Evolutionary conservation across 2,329 filamentous ascomycete genomes (phyloP).

Genomic region (Geosmithia morbida): DNA sequence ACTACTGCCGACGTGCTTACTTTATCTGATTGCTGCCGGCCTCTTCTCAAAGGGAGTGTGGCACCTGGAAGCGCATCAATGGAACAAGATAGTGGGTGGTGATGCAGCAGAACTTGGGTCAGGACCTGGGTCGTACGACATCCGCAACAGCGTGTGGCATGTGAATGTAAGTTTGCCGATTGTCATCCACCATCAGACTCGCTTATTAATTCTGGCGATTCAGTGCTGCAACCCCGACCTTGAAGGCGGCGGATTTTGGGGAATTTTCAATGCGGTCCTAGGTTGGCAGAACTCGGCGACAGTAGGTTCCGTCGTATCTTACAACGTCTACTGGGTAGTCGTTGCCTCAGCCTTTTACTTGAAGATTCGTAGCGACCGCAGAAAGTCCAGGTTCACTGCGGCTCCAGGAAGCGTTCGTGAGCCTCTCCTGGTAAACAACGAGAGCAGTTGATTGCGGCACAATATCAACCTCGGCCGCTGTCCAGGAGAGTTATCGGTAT

Average conservation of each 20-base stretch:
- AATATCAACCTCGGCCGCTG: no score
- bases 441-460: neutral
- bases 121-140: conserved; percentile 68
- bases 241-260: conserved; percentile 68
- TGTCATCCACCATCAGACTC: neutral
- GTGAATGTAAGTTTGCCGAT: conserved; percentile 45
- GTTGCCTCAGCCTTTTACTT: conserved; percentile 45
- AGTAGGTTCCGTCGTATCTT: conserved; percentile 73
- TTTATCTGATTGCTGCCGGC: conserved; percentile 74
- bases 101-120: conserved; percentile 32
- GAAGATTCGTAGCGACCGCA: neutral
- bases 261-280: conserved; percentile 72
- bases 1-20: conserved; percentile 66
- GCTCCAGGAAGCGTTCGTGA: neutral
- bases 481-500: no score
- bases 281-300: conserved; percentile 85
- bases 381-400: neutral
- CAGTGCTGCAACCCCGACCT: conserved; percentile 64
- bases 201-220: conserved; percentile 16
- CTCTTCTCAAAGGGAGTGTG: conserved; percentile 68
- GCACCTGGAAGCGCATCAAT: conserved; percentile 57
- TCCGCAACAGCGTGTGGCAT: conserved; percentile 67
- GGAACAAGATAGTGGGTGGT: conserved; percentile 49
- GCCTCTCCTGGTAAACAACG: neutral
- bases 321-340: conserved; percentile 75